Conservation (phyloP, 2,329 filamentous ascomycete genomes). For the Dactylellina cionopaga region DNA sequence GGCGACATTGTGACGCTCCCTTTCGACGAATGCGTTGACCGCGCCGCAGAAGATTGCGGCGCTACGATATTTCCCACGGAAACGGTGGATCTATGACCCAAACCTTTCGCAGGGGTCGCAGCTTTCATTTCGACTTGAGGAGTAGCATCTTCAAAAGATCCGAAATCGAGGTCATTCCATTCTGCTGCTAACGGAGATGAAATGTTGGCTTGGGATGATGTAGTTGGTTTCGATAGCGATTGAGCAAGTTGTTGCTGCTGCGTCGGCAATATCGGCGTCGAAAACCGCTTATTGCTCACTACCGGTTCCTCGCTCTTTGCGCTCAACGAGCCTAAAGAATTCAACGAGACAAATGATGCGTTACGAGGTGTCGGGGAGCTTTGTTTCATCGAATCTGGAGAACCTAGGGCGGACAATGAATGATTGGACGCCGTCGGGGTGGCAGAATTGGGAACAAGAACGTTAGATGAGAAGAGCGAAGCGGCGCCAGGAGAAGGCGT, state of each 20-base stretch:
- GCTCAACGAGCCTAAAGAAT: constrained; percentile 13
- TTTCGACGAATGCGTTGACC: constrained; percentile 15
- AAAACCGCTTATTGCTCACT: constrained; percentile 14
- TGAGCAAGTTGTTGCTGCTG: constrained; percentile 18
- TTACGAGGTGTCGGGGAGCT: constrained; percentile 4
- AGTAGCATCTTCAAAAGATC: constrained; percentile 38
- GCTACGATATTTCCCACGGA: constrained; percentile 25
- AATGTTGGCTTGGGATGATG: constrained; percentile 22
- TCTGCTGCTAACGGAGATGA: constrained; percentile 31
- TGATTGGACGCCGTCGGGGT: constrained; percentile 25
- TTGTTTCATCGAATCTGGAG: constrained; percentile 6
- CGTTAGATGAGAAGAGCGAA: constrained; percentile 31
- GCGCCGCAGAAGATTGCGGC: neutral
- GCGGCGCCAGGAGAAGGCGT: constrained; percentile 37
- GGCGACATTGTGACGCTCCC: constrained; percentile 42
- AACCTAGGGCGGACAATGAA: neutral
- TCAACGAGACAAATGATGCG: constrained; percentile 14
- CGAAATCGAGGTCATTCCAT: constrained; percentile 46
- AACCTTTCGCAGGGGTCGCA: neutral
- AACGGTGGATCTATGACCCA: constrained; percentile 27
- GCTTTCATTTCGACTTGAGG: constrained; percentile 18
- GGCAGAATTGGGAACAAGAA: constrained; percentile 29
- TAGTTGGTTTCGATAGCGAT: neutral
- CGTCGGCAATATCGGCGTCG: constrained; percentile 28
- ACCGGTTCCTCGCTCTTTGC: constrained; percentile 16